Conservation (phyloP, 768 basidiomycete genomes). For the Termitomyces heimii region DNA sequence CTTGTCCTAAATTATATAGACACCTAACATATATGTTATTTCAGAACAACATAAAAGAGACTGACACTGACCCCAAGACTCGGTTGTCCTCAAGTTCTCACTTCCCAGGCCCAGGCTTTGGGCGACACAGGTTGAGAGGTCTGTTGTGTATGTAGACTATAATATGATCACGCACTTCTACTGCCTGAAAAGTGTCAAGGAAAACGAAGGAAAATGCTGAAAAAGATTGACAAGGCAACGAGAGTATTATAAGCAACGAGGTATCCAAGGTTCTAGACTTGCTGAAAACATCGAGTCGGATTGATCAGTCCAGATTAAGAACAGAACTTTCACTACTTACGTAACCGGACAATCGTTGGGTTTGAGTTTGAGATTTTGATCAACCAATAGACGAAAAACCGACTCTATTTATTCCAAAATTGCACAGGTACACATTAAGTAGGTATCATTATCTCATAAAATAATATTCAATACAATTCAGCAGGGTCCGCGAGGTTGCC, state of each 20-base stretch:
- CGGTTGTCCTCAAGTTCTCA: not conserved
- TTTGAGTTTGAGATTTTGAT: not conserved
- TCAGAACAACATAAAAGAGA: not conserved
- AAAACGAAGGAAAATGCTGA: not conserved
- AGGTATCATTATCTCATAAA: not conserved
- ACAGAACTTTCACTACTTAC: not conserved
- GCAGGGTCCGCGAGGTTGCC: not conserved
- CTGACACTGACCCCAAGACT: not conserved
- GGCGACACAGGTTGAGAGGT: not conserved
- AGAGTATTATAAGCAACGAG: not conserved
- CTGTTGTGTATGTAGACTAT: too few relatives aligned
- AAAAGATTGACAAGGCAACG: not conserved
- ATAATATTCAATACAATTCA: not conserved
- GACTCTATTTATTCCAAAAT: not conserved
- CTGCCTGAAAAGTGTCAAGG: not conserved
- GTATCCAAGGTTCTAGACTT: not conserved
- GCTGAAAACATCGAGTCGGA: slow-evolving; percentile 1
- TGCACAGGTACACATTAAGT: not conserved
- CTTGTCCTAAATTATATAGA: not conserved
- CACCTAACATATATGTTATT: not conserved
- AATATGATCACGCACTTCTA: not conserved
- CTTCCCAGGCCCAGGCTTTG: not conserved
- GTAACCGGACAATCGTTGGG: not conserved
- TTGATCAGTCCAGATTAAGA: not conserved
- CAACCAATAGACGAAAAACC: not conserved